A percentile compares a stretch with the other conserved stretches of the same genome.
These are phyloP conservation scores for Fragilariopsis cylindrus DNA, from an alignment of 108 stramenopile species.

Conservation along the genomic window DNA sequence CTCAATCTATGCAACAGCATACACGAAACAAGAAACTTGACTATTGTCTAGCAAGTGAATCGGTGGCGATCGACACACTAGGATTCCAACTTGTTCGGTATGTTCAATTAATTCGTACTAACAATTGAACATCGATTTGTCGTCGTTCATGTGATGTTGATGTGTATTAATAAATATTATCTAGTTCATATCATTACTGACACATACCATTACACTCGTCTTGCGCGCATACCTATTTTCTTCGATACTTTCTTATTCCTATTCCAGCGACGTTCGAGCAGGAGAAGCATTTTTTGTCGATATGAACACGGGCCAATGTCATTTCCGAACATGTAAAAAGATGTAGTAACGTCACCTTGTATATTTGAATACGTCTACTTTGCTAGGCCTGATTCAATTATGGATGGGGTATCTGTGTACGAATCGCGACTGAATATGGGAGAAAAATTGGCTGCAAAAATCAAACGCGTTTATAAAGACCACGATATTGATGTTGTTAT, in stretches of 20 bases:
- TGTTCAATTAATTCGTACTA: background rate
- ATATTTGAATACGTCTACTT: constrained; percentile 99
- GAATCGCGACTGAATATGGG: constrained; percentile 97
- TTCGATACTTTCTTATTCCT: constrained; percentile 5
- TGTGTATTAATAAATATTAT: background rate
- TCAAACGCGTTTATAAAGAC: constrained; percentile 82
- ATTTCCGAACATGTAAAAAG: constrained; percentile 59
- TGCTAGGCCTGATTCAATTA: constrained; percentile 97
- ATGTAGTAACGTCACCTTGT: constrained; percentile 76
- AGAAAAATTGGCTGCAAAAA: constrained; percentile 90
- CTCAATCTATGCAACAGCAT: constrained; percentile 36
- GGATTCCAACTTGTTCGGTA: constrained; percentile 88
- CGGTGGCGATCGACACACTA: constrained; percentile 97
- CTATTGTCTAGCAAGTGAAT: constrained; percentile 93
- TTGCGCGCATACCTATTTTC: background rate
- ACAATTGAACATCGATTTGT: background rate
- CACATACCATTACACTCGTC: no score
- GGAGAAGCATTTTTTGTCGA: constrained; percentile 94
- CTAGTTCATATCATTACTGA: background rate
- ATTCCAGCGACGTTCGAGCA: constrained; percentile 83
- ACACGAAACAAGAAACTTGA: constrained; percentile 51
- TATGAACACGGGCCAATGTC: constrained; percentile 74
- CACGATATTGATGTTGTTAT: constrained; percentile 94
- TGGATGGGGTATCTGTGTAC: constrained; percentile 97
- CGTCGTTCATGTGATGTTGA: background rate